phyloP scores from a whole-genome alignment of 306 rosid genomes.

The Vigna hirtella region DNA sequence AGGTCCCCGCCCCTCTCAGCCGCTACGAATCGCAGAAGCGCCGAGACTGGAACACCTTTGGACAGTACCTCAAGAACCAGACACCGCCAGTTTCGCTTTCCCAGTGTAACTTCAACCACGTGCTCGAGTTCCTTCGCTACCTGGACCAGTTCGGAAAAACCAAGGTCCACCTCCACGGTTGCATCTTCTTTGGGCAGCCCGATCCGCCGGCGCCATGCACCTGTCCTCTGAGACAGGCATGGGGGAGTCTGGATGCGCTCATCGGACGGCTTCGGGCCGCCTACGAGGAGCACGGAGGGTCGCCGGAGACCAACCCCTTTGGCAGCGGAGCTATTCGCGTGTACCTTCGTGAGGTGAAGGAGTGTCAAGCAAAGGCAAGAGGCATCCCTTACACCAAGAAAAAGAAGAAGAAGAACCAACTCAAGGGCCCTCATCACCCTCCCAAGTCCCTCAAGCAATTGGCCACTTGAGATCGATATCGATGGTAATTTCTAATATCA shows the following conservation, averaged over 20 bases:
- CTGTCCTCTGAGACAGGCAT: constrained; percentile 87
- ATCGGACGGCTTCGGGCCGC: constrained; percentile 92
- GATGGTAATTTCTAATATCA: constrained; percentile 56
- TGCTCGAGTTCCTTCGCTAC: constrained; percentile 85
- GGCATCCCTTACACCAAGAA: constrained; percentile 89
- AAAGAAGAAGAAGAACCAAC: constrained; percentile 73
- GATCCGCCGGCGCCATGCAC: constrained; percentile 95
- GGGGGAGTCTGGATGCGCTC: constrained; percentile 95
- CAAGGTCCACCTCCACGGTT: constrained; percentile 83
- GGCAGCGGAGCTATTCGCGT: constrained; percentile 84
- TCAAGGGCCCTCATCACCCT: constrained; percentile 51
- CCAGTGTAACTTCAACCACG: constrained; percentile 83
- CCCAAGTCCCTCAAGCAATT: constrained; percentile 71
- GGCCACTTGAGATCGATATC: constrained; percentile 46
- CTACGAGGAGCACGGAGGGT: constrained; percentile 86
- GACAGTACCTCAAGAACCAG: constrained; percentile 79
- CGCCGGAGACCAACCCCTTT: constrained; percentile 78
- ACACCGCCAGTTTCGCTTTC: constrained; percentile 70
- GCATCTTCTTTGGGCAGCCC: constrained; percentile 88
- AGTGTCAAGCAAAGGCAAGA: constrained; percentile 84
- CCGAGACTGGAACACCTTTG: constrained; percentile 93
- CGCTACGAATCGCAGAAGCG: constrained; percentile 87
- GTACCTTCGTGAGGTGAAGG: constrained; percentile 86
- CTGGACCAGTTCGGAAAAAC: constrained; percentile 94
- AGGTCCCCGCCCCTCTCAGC: constrained; percentile 58